Conservation (phyloP, 2,329 filamentous ascomycete genomes). For the Fusarium succisae region DNA sequence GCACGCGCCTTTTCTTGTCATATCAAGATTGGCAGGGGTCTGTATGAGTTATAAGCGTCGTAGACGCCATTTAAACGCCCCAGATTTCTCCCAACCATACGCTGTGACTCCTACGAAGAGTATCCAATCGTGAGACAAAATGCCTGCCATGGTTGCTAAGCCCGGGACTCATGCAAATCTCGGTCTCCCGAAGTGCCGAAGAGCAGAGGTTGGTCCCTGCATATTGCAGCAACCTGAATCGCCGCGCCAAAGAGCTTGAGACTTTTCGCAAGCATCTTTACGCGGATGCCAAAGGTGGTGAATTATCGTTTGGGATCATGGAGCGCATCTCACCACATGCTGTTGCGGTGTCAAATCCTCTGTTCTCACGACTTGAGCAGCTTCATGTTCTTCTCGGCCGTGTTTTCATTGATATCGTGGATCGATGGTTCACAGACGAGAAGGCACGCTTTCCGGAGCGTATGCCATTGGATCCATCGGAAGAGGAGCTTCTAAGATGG, state of each 20-base stretch:
- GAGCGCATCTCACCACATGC: slow-evolving; percentile 12
- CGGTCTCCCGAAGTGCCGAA: slow-evolving; percentile 21
- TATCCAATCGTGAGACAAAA: background rate
- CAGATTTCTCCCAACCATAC: fast-evolving
- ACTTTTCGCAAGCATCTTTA: slow-evolving; percentile 6
- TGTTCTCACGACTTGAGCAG: slow-evolving; percentile 1
- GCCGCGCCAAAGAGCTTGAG: slow-evolving; percentile 10
- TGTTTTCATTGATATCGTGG: slow-evolving; percentile 11
- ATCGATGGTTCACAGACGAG: slow-evolving; percentile 23
- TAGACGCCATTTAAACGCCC: too few species aligned
- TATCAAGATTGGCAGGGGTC: background rate
- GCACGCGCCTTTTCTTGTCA: background rate
- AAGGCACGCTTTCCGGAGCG: slow-evolving; percentile 6
- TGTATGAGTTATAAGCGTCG: background rate
- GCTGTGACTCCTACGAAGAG: fast-evolving
- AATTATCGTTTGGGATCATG: background rate
- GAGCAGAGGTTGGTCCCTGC: slow-evolving; percentile 19
- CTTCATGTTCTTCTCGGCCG: slow-evolving; percentile 12
- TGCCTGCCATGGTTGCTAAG: slow-evolving; percentile 8
- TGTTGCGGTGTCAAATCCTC: background rate
- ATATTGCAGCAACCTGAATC: slow-evolving; percentile 12
- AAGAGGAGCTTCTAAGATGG: slow-evolving; percentile 16
- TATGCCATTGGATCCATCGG: slow-evolving; percentile 19
- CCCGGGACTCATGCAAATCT: slow-evolving; percentile 21
- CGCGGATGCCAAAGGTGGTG: background rate